These are phyloP conservation scores for Peronospora destructor DNA, from an alignment of 352 stramenopile genomes.

Conservation along the genomic window DNA sequence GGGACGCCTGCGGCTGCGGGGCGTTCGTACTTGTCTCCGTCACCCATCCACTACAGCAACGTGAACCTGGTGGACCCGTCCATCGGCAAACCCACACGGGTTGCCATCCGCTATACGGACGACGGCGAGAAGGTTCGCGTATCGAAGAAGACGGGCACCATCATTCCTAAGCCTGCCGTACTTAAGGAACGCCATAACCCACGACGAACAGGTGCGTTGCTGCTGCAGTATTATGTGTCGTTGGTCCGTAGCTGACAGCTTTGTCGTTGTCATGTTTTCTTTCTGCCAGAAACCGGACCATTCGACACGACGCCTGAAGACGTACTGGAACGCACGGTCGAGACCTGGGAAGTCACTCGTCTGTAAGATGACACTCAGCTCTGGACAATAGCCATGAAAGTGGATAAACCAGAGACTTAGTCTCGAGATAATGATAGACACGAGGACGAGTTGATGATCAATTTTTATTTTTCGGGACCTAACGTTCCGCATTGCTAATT, in stretches of 20 bases:
- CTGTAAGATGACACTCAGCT: conserved; percentile 30
- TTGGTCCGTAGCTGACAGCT: conserved; percentile 2
- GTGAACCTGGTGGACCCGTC: conserved; percentile 80
- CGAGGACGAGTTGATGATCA: conserved; percentile 11
- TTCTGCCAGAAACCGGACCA: conserved; percentile 53
- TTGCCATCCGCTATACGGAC: conserved; percentile 83
- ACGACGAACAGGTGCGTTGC: conserved; percentile 58
- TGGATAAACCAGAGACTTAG: neutral
- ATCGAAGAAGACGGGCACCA: conserved; percentile 91
- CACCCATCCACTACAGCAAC: conserved; percentile 84
- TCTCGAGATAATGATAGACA: conserved; percentile 31
- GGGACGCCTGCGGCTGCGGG: conserved; percentile 55
- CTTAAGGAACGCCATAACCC: conserved; percentile 84
- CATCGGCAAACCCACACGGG: conserved; percentile 66
- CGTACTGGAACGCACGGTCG: conserved; percentile 70
- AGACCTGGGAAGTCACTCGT: conserved; percentile 69
- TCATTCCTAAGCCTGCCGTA: conserved; percentile 92
- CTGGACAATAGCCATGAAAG: conserved; percentile 5
- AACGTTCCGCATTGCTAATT: no score
- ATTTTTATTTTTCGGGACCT: neutral
- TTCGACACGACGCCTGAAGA: conserved; percentile 78
- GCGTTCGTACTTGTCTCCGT: conserved; percentile 73
- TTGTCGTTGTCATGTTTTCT: conserved; percentile 4
- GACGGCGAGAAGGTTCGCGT: conserved; percentile 93
- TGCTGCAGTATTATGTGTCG: neutral